Evolutionary conservation across 495 filamentous ascomycete genomes (phyloP), one percentile per base, ranked within the genome.

Genomic region (Penicillium psychrofluorescens): DNA sequence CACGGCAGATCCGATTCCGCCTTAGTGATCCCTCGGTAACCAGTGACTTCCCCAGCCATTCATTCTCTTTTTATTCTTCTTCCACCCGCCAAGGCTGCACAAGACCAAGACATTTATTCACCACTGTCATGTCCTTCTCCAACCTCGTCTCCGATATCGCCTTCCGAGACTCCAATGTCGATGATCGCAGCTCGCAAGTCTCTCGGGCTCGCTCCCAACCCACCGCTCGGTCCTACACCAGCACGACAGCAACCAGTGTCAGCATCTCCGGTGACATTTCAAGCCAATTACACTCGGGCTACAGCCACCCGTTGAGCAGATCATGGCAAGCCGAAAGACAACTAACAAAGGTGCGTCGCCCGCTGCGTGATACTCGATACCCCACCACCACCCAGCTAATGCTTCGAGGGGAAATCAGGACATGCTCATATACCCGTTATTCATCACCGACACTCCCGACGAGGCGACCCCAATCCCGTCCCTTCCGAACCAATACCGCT

Each of bases 391-490:
- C 22, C 22, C 22, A 2, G 2, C 22, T 22, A 22, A 22, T 22
- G 46, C 34, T 34, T 29, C 32, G 9, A 34, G 8, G 32, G 34
- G 35, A 16, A 16, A 1, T 4, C 51, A 95, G 91, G 90, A 90
- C 29, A 97, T 97, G 91, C 79, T 98, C 52, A 95, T 98, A 41
- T 95, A 94, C 64, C 92, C 92, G 2, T 77, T 98, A 35, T 98
- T 98, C 70, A 84, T 98, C 51, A 92, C 92, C 45, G 92, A 97
- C 65, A 79, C 86, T 43, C 84, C 88, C 11, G 86, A 98, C 55
- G 91, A 97, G 69, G 88, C 95, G 66, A 86, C 82, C 4, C 77
- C 86, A 8, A 91, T 98, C 38, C 82, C 90, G 34, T 95, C 89
- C 33, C 77, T 98, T 2, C 92, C 92, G 9, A 83, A 84, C 54